Evolutionary conservation across 2,329 filamentous ascomycete genomes (phyloP).

Genomic region (Didymella sp.): DNA sequence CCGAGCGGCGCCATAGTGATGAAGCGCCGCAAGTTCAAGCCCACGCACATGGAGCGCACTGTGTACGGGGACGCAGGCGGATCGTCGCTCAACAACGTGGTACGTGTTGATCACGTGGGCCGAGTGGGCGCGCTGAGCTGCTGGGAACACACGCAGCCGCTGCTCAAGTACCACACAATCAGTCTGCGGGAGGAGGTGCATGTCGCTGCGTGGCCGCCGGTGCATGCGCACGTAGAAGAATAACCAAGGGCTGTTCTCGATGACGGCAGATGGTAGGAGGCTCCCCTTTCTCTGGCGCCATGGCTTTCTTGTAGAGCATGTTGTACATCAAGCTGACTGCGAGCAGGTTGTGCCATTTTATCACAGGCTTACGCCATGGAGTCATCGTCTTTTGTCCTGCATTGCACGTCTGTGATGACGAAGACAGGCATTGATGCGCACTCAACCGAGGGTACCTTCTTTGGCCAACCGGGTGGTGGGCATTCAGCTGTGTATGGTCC

Average conservation of each 20-base stretch:
- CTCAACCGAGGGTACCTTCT: conserved; percentile 52
- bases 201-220: conserved; percentile 52
- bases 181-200: conserved; percentile 51
- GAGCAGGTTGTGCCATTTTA: conserved; percentile 41
- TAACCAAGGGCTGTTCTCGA: conserved; percentile 44
- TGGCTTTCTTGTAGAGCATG: too few relatives aligned
- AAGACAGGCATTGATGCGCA: conserved; percentile 55
- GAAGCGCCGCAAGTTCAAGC: conserved; percentile 53
- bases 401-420: conserved; percentile 58
- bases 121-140: conserved; percentile 44
- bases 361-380: conserved; percentile 66
- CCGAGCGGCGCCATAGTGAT: conserved; percentile 45
- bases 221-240: conserved; percentile 41
- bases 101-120: conserved; percentile 39
- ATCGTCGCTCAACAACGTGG: conserved; percentile 46
- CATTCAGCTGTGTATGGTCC: conserved; percentile 52
- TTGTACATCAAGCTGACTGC: too few relatives aligned
- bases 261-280: conserved; percentile 50
- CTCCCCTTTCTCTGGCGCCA: too few relatives aligned
- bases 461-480: conserved; percentile 56
- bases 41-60: conserved; percentile 54
- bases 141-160: conserved; percentile 54
- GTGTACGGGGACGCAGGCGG: conserved; percentile 52
- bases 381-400: conserved; percentile 62
- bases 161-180: conserved; percentile 53